phyloP scores from a whole-genome alignment of 371 early-diverging fungal species.

The Mucor velutinosus region DNA sequence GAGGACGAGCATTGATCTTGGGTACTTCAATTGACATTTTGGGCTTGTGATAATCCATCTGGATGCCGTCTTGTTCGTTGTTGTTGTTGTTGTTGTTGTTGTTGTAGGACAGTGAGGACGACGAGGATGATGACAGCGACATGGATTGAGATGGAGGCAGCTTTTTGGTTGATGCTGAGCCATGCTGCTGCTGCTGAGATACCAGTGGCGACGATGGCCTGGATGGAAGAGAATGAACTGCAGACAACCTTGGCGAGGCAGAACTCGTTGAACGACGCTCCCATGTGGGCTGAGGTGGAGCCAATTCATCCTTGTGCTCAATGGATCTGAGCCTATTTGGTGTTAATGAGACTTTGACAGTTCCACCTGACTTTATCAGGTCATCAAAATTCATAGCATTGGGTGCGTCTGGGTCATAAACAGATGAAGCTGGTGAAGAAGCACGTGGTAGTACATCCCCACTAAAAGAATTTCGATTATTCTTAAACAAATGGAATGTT shows the following conservation, averaged over 20 bases:
- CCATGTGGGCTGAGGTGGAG: slow-evolving; percentile 25
- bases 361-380: slow-evolving; percentile 60
- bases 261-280: slow-evolving; percentile 31
- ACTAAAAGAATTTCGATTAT: slow-evolving; percentile 33
- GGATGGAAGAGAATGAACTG: slow-evolving; percentile 1
- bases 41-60: not conserved
- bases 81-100: not conserved
- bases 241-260: slow-evolving; percentile 24
- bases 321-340: slow-evolving; percentile 66
- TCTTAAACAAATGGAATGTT: slow-evolving; percentile 47
- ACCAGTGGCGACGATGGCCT: slow-evolving; percentile 14
- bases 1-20: slow-evolving; percentile 3
- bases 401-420: slow-evolving; percentile 43
- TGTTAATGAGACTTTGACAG: slow-evolving; percentile 63
- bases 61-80: not conserved
- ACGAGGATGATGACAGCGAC: not conserved
- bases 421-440: slow-evolving; percentile 13
- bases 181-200: not conserved
- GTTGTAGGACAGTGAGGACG: not conserved
- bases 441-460: slow-evolving; percentile 20
- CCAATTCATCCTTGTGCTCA: slow-evolving; percentile 39
- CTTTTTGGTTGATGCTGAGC: not conserved
- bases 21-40: slow-evolving; percentile 14
- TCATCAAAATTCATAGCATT: slow-evolving; percentile 56
- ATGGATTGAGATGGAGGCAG: not conserved